These are phyloP conservation scores for Adenanthera pavonina DNA, from an alignment of 306 rosid genomes.

Conservation along the genomic window DNA sequence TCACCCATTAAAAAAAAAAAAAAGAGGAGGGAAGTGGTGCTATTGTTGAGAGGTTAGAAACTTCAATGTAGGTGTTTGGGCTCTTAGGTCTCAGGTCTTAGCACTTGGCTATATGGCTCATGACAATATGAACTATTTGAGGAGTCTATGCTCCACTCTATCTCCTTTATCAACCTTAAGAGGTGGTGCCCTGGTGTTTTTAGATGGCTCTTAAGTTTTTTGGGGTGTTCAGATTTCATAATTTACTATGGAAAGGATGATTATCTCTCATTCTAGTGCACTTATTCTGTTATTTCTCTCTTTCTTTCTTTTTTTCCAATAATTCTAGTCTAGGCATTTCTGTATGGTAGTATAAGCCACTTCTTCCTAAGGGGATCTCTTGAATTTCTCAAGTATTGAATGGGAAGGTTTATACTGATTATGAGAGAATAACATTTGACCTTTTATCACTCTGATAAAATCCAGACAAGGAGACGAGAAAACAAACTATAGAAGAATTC, in stretches of 20 bases:
- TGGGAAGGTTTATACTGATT: conserved; percentile 32
- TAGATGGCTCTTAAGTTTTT: conserved; percentile 13
- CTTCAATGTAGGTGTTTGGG: conserved; percentile 30
- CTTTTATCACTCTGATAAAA: conserved; percentile 24
- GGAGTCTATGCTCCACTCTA: conserved; percentile 32
- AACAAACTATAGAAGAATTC: neutral
- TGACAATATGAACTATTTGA: conserved; percentile 26
- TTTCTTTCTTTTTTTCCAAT: neutral
- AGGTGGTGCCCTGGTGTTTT: conserved; percentile 30
- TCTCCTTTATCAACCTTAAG: conserved; percentile 23
- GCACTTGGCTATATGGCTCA: conserved; percentile 31
- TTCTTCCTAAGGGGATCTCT: conserved; percentile 9
- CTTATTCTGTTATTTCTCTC: neutral
- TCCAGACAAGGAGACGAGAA: neutral
- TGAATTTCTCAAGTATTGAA: conserved; percentile 34
- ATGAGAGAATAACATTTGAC: conserved; percentile 25
- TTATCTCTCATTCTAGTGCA: conserved; percentile 22
- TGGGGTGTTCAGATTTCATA: conserved; percentile 24
- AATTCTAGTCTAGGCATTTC: conserved; percentile 20
- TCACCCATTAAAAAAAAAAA: no score
- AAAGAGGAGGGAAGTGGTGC: conserved; percentile 29
- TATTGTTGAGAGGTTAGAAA: conserved; percentile 36
- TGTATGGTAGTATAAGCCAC: conserved; percentile 26
- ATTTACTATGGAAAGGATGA: conserved; percentile 19
- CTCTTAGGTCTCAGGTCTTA: neutral